These are phyloP conservation scores for Aspergillus ochraceus DNA, from an alignment of 2,329 filamentous ascomycete species.

Conservation along the genomic window DNA sequence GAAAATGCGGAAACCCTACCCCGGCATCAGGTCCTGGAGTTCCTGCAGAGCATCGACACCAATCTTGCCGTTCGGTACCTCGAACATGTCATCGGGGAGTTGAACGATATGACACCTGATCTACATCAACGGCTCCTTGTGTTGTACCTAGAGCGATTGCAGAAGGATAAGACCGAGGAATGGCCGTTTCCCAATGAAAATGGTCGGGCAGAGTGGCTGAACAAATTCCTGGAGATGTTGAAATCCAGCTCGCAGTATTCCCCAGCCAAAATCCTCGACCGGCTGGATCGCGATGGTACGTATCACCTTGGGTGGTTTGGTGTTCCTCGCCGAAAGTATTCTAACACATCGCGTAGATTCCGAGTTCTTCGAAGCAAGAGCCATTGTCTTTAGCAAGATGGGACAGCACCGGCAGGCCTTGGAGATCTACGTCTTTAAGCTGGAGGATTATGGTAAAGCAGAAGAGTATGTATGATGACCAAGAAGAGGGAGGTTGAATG, in stretches of 20 bases:
- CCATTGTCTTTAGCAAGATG: slow-evolving; percentile 91
- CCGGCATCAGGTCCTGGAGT: slow-evolving; percentile 71
- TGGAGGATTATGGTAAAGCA: slow-evolving; percentile 82
- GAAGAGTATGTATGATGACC: slow-evolving; percentile 70
- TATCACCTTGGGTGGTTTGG: slow-evolving; percentile 8
- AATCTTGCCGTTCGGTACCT: slow-evolving; percentile 78
- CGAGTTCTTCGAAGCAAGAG: slow-evolving; percentile 83
- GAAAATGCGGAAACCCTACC: slow-evolving; percentile 92
- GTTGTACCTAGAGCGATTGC: slow-evolving; percentile 62
- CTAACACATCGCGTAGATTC: slow-evolving; percentile 59
- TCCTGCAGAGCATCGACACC: slow-evolving; percentile 68
- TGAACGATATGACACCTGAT: slow-evolving; percentile 79
- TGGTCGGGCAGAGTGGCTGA: slow-evolving; percentile 60
- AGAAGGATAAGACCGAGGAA: slow-evolving; percentile 37
- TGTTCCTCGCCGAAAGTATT: slow-evolving; percentile 4
- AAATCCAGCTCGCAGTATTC: slow-evolving; percentile 78
- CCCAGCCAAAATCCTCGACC: slow-evolving; percentile 70
- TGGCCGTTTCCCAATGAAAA: slow-evolving; percentile 40
- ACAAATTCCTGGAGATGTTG: slow-evolving; percentile 72
- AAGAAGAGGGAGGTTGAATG: not conserved
- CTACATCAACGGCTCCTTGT: slow-evolving; percentile 84
- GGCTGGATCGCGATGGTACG: slow-evolving; percentile 77
- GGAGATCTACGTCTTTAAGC: slow-evolving; percentile 96
- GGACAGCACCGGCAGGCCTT: slow-evolving; percentile 91
- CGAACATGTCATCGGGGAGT: slow-evolving; percentile 85